phyloP scores from a whole-genome alignment of 1,139 yeast species.

The Zhuliangozyma parablackwelliae region DNA sequence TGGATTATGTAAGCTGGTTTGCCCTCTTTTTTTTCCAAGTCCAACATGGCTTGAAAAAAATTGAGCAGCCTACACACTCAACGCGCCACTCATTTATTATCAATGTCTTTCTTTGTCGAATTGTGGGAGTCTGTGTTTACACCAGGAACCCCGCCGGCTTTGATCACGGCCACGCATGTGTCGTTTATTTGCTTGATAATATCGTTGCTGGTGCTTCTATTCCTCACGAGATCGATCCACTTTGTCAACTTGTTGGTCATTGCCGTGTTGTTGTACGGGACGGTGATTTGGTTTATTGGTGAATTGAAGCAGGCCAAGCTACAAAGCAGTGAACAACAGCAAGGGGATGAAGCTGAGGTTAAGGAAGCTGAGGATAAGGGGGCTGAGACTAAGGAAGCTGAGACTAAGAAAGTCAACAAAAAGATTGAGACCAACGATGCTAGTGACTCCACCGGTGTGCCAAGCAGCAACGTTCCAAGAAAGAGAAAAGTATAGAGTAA shows the following conservation, averaged over 20 bases:
- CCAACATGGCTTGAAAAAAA: too few species aligned
- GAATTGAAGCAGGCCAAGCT: constrained; percentile 58
- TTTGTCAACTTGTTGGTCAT: constrained; percentile 69
- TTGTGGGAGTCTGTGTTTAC: constrained; percentile 89
- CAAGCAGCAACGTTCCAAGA: constrained; percentile 3
- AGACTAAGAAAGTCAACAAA: neutral
- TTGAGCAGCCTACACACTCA: too few species aligned
- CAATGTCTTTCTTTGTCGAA: constrained; percentile 49
- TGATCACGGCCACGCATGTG: constrained; percentile 58
- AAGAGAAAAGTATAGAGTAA: constrained; percentile 9
- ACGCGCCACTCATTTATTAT: too few species aligned
- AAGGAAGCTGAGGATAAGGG: constrained; percentile 7
- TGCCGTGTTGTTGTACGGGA: constrained; percentile 67
- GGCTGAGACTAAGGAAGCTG: constrained; percentile 2
- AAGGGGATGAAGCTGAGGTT: constrained; percentile 1
- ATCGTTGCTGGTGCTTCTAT: constrained; percentile 55
- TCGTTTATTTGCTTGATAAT: constrained; percentile 29
- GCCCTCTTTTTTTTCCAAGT: too few species aligned
- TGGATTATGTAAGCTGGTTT: too few species aligned
- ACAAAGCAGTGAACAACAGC: constrained; percentile 17
- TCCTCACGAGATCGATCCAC: constrained; percentile 67
- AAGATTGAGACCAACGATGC: neutral
- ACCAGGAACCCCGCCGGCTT: constrained; percentile 92
- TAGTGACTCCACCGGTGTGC: neutral
- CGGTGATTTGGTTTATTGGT: constrained; percentile 81